Evolutionary conservation across 2,329 filamentous ascomycete species (phyloP).

Genomic region (Alternaria sp.): DNA sequence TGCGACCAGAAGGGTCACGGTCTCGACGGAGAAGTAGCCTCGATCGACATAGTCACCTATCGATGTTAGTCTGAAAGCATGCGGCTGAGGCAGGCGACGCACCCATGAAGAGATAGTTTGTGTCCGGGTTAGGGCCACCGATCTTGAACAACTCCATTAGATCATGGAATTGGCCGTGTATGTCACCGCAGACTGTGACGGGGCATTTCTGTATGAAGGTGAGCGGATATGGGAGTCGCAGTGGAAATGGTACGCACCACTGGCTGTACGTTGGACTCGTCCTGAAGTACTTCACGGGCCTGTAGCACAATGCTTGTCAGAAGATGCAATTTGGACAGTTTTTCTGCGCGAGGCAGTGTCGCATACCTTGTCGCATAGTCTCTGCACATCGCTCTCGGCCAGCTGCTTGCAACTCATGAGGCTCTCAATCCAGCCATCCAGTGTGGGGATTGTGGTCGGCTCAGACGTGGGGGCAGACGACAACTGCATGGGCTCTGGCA

Average conservation of each 20-base stretch:
- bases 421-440: slow-evolving; percentile 98
- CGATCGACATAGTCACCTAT: slow-evolving; percentile 96
- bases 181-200: slow-evolving; percentile 98
- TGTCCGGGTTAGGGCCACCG: slow-evolving; percentile 95
- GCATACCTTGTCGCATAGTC: slow-evolving; percentile 92
- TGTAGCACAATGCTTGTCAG: slow-evolving; percentile 52
- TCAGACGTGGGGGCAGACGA: slow-evolving; percentile 74
- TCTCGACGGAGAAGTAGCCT: slow-evolving; percentile 99
- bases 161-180: slow-evolving; percentile 98
- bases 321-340: neutral
- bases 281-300: slow-evolving; percentile 95
- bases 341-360: slow-evolving; percentile 7
- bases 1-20: slow-evolving; percentile 92
- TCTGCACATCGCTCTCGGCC: slow-evolving; percentile 90
- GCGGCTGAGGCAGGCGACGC: slow-evolving; percentile 9
- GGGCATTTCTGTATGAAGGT: slow-evolving; percentile 77
- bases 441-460: slow-evolving; percentile 86
- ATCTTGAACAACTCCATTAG: slow-evolving; percentile 99
- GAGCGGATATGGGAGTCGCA: slow-evolving; percentile 19
- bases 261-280: slow-evolving; percentile 98
- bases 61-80: slow-evolving; percentile 27
- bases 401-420: slow-evolving; percentile 99
- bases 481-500: slow-evolving; percentile 79
- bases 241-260: slow-evolving; percentile 71
- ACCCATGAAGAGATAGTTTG: slow-evolving; percentile 99